These are phyloP conservation scores for Aurinia saxatilis DNA, from an alignment of 345 rosid species.

Conservation along the genomic window DNA sequence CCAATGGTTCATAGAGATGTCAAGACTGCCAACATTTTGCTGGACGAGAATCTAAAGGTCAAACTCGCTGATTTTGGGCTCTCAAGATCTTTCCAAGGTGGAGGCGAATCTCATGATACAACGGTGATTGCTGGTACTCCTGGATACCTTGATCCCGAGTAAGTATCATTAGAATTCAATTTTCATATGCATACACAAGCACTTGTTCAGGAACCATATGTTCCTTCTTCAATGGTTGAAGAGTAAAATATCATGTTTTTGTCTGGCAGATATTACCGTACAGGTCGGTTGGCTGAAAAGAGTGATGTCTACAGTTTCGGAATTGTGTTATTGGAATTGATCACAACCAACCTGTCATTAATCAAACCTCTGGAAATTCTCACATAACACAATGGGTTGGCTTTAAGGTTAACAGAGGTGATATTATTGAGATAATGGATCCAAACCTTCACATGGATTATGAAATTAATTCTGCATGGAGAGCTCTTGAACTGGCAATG, in stretches of 20 bases:
- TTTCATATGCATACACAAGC: not conserved
- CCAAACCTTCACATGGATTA: not conserved
- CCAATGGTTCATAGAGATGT: conserved; percentile 41
- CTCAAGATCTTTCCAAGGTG: conserved; percentile 19
- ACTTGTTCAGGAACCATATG: not conserved
- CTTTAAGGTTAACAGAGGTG: not conserved
- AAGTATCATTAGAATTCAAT: not conserved
- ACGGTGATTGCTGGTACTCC: not conserved
- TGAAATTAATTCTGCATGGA: not conserved
- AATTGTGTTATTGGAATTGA: conserved; percentile 2
- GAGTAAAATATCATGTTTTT: not conserved
- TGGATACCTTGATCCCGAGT: conserved; percentile 7
- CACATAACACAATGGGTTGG: not conserved
- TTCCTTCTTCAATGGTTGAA: not conserved
- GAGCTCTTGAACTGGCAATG: conserved; percentile 10
- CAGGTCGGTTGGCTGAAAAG: not conserved
- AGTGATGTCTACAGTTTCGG: conserved; percentile 13
- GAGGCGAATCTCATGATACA: not conserved
- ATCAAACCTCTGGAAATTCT: not conserved
- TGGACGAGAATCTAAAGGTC: conserved; percentile 37
- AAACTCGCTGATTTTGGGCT: conserved; percentile 49
- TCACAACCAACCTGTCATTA: not conserved
- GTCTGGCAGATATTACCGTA: not conserved
- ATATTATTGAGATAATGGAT: not conserved
- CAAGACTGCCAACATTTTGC: conserved; percentile 38